Evolutionary conservation across 768 basidiomycete species (phyloP).

Genomic region (Lactifluus pinguis): DNA sequence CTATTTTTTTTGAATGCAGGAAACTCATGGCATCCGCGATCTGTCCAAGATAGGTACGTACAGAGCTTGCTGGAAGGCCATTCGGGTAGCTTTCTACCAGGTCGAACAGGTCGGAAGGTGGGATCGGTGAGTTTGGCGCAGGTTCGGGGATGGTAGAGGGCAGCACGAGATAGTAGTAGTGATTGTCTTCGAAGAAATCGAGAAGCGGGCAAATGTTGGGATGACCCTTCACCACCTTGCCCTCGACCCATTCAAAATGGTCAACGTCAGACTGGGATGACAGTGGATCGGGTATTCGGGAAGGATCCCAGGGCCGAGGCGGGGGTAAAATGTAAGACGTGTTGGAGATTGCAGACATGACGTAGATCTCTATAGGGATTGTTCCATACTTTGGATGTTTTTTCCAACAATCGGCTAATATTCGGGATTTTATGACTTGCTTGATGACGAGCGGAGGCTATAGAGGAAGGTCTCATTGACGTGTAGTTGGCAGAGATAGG

Average conservation of each 20-base stretch:
- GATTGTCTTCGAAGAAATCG: slow-evolving; percentile 94
- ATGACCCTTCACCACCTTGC: slow-evolving; percentile 72
- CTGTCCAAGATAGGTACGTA: slow-evolving; percentile 85
- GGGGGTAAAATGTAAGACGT: slow-evolving; percentile 72
- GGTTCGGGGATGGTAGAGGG: slow-evolving; percentile 64
- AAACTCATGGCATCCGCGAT: slow-evolving; percentile 87
- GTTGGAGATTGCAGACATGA: slow-evolving; percentile 84
- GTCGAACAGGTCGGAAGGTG: slow-evolving; percentile 86
- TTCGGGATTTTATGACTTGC: slow-evolving; percentile 96
- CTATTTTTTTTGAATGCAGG: slow-evolving; percentile 85
- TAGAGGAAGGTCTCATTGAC: slow-evolving; percentile 22
- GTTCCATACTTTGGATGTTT: slow-evolving; percentile 91
- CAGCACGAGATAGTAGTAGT: slow-evolving; percentile 92
- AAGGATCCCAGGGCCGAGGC: slow-evolving; percentile 78
- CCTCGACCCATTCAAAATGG: slow-evolving; percentile 54
- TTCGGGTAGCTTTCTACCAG: slow-evolving; percentile 84
- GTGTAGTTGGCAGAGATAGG: slow-evolving; percentile 5
- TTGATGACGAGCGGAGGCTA: slow-evolving; percentile 92
- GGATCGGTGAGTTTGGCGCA: slow-evolving; percentile 40
- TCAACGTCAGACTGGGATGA: slow-evolving; percentile 16
- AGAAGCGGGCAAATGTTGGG: slow-evolving; percentile 91
- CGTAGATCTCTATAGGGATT: slow-evolving; percentile 95
- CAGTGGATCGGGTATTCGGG: slow-evolving; percentile 30
- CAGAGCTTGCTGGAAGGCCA: slow-evolving; percentile 64
- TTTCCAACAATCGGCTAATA: slow-evolving; percentile 99